Conservation (phyloP, 2,329 filamentous ascomycete species). For the Claviceps africana region DNA sequence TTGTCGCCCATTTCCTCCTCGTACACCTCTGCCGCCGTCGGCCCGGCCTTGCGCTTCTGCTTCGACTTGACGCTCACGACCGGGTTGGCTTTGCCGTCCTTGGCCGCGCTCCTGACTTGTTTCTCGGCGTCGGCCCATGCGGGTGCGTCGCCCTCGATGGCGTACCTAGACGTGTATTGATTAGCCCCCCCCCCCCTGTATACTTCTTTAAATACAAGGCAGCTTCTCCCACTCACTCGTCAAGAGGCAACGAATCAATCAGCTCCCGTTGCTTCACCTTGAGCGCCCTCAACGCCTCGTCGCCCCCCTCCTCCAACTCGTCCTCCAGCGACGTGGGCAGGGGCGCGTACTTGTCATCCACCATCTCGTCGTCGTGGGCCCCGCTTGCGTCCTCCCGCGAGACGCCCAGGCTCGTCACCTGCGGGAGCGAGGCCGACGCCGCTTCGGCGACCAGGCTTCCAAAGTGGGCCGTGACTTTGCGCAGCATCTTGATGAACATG, state of each 20-base stretch:
- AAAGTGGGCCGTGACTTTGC: conserved; percentile 75
- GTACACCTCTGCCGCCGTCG: conserved; percentile 47
- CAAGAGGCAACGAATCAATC: conserved; percentile 80
- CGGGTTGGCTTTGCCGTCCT: conserved; percentile 40
- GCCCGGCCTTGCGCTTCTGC: conserved; percentile 57
- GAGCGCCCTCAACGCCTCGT: conserved; percentile 58
- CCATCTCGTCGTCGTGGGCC: conserved; percentile 55
- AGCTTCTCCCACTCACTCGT: conserved; percentile 36
- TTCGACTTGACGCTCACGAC: conserved; percentile 80
- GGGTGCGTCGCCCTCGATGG: conserved; percentile 47
- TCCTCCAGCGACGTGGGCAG: conserved; percentile 60
- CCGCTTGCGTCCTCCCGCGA: conserved; percentile 45
- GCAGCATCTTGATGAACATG: conserved; percentile 93
- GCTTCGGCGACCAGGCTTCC: conserved; percentile 60
- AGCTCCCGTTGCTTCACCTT: conserved; percentile 72
- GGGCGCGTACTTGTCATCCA: conserved; percentile 53
- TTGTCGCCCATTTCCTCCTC: conserved; percentile 40
- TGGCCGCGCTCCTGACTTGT: conserved; percentile 47
- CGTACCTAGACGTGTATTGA: conserved; percentile 38
- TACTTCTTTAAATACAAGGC: too few relatives aligned
- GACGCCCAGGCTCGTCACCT: conserved; percentile 40
- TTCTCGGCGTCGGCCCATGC: conserved; percentile 62
- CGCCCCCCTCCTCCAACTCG: conserved; percentile 71
- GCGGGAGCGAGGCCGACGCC: conserved; percentile 52
- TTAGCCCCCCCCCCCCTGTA: background rate